Conservation (phyloP, 345 rosid genomes). For the Syzygium aqueum region DNA sequence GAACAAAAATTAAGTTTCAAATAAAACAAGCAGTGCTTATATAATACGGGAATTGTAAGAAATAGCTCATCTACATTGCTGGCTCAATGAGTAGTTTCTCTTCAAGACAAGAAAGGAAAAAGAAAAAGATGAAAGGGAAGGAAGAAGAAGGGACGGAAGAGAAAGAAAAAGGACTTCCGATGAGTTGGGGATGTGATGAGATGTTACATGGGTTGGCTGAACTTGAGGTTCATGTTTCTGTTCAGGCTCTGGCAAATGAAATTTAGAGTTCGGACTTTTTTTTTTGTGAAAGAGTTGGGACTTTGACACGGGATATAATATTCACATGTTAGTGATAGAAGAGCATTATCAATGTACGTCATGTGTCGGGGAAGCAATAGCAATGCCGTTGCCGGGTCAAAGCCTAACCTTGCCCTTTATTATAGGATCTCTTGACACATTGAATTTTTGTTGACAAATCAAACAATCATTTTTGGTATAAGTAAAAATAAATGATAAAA, state of each 20-base stretch:
- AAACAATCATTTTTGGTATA: no score
- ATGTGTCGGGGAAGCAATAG: no score
- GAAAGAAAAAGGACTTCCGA: background rate
- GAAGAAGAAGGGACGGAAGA: background rate
- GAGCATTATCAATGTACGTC: no score
- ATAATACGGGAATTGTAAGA: no score
- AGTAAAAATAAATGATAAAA: no score
- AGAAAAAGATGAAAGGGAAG: background rate
- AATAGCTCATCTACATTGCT: background rate
- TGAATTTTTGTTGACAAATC: no score
- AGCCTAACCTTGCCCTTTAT: no score
- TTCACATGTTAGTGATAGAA: no score
- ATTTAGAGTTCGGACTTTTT: background rate
- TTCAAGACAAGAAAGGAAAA: background rate
- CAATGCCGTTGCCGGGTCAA: no score
- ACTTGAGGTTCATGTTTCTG: background rate
- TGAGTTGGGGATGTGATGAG: background rate
- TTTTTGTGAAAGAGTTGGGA: background rate
- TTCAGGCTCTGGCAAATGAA: background rate
- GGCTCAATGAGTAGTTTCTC: background rate
- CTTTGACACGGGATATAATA: background rate
- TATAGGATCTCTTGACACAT: no score
- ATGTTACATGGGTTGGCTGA: background rate
- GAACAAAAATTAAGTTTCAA: no score
- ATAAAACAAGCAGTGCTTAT: no score